A percentile compares a stretch with the other conserved stretches of the same genome.
Conservation (phyloP, 371 early-diverging fungal species). For the Haplosporangium sp. region DNA sequence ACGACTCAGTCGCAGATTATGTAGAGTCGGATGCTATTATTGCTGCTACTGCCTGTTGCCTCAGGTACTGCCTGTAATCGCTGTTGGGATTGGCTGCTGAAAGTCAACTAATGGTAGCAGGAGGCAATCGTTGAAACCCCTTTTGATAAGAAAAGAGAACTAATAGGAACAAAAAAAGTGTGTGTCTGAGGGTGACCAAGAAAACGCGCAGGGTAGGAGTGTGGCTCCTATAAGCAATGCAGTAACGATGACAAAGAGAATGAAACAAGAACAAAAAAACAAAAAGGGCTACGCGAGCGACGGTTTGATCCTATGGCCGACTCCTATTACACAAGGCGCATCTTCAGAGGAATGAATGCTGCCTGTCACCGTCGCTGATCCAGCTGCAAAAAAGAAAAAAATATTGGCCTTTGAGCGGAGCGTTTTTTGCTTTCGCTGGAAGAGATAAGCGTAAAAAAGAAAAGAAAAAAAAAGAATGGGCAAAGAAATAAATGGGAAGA, state of each 20-base stretch:
- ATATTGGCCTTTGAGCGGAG: no score
- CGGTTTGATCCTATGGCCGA: no score
- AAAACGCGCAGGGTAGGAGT: no score
- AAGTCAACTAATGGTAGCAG: slow-evolving; percentile 15
- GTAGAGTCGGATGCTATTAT: slow-evolving; percentile 2
- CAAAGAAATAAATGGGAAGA: no score
- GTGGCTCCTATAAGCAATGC: no score
- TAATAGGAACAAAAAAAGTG: no score
- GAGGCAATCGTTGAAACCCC: background rate
- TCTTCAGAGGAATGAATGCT: background rate
- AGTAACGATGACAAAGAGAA: no score
- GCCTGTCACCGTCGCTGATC: no score
- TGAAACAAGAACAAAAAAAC: no score
- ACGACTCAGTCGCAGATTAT: background rate
- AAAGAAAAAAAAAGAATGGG: slow-evolving; percentile 21
- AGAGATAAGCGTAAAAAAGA: background rate
- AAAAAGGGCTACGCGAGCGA: no score
- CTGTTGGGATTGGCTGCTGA: slow-evolving; percentile 21
- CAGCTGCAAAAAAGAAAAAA: background rate
- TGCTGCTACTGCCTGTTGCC: slow-evolving; percentile 20
- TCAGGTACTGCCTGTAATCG: slow-evolving; percentile 27
- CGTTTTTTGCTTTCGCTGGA: background rate
- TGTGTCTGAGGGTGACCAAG: no score
- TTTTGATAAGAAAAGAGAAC: no score
- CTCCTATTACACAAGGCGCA: background rate